Conservation (phyloP, 371 early-diverging fungal species). For the Saksenaea vasiformis region DNA sequence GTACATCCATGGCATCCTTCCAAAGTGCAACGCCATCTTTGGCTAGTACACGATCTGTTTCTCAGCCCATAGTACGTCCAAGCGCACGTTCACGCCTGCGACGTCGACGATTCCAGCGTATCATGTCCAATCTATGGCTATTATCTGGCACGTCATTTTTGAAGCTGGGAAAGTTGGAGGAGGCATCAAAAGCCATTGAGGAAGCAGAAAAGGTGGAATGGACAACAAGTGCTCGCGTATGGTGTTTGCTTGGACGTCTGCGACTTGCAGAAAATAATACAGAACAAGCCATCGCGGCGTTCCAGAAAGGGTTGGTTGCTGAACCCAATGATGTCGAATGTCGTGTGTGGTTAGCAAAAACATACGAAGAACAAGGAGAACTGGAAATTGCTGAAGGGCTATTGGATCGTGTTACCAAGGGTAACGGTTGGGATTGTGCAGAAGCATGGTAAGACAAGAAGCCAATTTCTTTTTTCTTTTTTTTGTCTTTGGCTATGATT, state of each 20-base stretch:
- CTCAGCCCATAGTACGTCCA: conserved; percentile 15
- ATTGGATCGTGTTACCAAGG: conserved; percentile 52
- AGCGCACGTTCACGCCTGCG: conserved; percentile 28
- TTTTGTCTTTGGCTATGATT: not conserved
- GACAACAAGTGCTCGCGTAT: conserved; percentile 55
- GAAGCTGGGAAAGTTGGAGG: conserved; percentile 57
- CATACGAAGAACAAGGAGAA: conserved; percentile 39
- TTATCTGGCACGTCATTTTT: conserved; percentile 64
- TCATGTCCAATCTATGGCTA: conserved; percentile 59
- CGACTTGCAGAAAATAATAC: conserved; percentile 39
- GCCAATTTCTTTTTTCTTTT: not conserved
- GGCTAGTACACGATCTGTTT: conserved; percentile 21
- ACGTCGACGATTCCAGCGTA: conserved; percentile 29
- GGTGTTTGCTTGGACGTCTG: conserved; percentile 62
- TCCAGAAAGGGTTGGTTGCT: conserved; percentile 55
- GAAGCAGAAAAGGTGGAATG: conserved; percentile 67
- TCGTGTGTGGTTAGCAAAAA: conserved; percentile 48
- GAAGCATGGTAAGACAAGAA: conserved; percentile 58
- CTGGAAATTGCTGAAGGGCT: conserved; percentile 61
- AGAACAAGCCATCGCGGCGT: conserved; percentile 53
- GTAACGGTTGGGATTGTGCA: conserved; percentile 65
- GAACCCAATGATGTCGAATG: conserved; percentile 50
- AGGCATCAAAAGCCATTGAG: conserved; percentile 64
- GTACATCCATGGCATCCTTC: conserved; percentile 14
- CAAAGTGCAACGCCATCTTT: conserved; percentile 25